Conservation (phyloP, 140 eudicot species). For the Stevia rebaudiana region DNA sequence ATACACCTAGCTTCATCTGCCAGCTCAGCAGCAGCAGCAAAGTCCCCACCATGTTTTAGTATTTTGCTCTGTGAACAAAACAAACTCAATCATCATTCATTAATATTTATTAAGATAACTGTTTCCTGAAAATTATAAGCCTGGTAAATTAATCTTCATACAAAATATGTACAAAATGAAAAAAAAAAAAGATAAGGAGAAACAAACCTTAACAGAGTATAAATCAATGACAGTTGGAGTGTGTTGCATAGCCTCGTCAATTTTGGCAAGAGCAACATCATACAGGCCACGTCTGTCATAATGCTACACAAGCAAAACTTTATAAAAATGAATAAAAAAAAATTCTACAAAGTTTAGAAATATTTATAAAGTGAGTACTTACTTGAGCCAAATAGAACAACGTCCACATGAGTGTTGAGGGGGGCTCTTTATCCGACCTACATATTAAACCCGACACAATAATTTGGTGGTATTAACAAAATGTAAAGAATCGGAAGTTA, state of each 20-base stretch:
- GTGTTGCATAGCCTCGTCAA: constrained; percentile 85
- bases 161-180: not conserved
- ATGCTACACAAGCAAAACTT: constrained; percentile 54
- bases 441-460: constrained; percentile 22
- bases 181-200: not conserved
- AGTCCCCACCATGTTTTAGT: constrained; percentile 91
- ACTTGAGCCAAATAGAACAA: constrained; percentile 97
- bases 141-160: not conserved
- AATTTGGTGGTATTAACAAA: not conserved
- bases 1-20: constrained; percentile 98
- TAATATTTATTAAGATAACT: not conserved
- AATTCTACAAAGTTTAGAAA: not conserved
- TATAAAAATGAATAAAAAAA: constrained; percentile 3
- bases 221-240: constrained; percentile 98
- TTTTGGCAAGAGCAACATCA: constrained; percentile 70
- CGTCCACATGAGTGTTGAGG: constrained; percentile 93
- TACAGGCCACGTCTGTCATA: constrained; percentile 73
- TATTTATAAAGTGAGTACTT: constrained; percentile 1
- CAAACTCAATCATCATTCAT: not conserved
- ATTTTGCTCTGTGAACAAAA: constrained; percentile 65
- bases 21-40: constrained; percentile 82
- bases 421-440: constrained; percentile 90
- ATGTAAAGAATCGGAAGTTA: not conserved
- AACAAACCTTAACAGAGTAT: constrained; percentile 85
- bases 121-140: not conserved